Percentiles rank a stretch among this genome's conserved stretches.
Evolutionary conservation across 176 grass and related monocot genomes (phyloP).

Genomic region (maize (Zea mays)): Zm-B73-REFERENCE-NAM-5.0 NC_050105.1:150842501-150843000

Average conservation of each 20-base stretch:
- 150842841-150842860: slow-evolving; percentile 86
- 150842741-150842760: slow-evolving; percentile 97
- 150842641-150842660: slow-evolving; percentile 92
- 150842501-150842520: slow-evolving; percentile 78
- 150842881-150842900: slow-evolving; percentile 52
- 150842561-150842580: slow-evolving; percentile 95
- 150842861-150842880: slow-evolving; percentile 93
- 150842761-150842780: slow-evolving; percentile 93
- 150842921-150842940: slow-evolving; percentile 92
- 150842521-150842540: slow-evolving; percentile 93
- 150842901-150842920: slow-evolving; percentile 83
- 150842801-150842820: slow-evolving; percentile 94
- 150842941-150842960: slow-evolving; percentile 94
- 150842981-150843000: slow-evolving; percentile 88
- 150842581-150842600: slow-evolving; percentile 94
- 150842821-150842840: slow-evolving; percentile 98
- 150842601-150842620: slow-evolving; percentile 94
- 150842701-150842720: slow-evolving; percentile 95
- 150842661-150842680: slow-evolving; percentile 84
- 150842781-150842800: slow-evolving; percentile 73
- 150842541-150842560: slow-evolving; percentile 81
- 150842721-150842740: slow-evolving; percentile 91
- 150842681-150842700: slow-evolving; percentile 83
- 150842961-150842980: slow-evolving; percentile 88
- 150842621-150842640: slow-evolving; percentile 97